Evolutionary conservation across 2,329 filamentous ascomycete genomes (phyloP).

Genomic region (Albifimbria verrucaria): DNA sequence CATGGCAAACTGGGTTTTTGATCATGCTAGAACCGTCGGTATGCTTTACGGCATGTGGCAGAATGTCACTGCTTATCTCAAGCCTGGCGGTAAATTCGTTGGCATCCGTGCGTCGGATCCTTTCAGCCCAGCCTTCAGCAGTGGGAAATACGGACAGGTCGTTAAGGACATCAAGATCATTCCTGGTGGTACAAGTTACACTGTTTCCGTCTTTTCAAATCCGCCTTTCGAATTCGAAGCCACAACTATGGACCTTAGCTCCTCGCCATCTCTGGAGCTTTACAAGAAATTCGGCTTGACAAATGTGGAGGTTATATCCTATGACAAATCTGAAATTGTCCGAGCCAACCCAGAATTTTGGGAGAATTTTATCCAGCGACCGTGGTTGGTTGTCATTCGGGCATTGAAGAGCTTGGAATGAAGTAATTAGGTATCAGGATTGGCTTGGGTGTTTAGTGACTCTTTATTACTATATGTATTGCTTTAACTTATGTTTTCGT

Average conservation of each 20-base stretch:
- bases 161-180: background rate
- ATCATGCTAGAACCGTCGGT: background rate
- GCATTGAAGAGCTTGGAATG: background rate
- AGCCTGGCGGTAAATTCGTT: conserved; percentile 7
- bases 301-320: conserved; percentile 1
- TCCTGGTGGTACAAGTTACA: background rate
- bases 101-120: background rate
- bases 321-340: background rate
- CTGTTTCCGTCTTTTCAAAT: background rate
- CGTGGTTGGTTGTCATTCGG: background rate
- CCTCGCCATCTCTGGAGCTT: background rate
- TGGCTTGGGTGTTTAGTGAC: too few relatives aligned
- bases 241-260: background rate
- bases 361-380: background rate
- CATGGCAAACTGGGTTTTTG: conserved; percentile 8
- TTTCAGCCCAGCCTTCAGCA: background rate
- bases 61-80: conserved; percentile 2
- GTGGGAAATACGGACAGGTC: background rate
- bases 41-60: conserved; percentile 4
- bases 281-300: conserved; percentile 1
- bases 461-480: too few relatives aligned
- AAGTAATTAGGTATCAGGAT: too few relatives aligned
- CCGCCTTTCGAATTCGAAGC: background rate
- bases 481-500: too few relatives aligned
- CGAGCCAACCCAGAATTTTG: conserved; percentile 6